Percentiles rank a stretch among this genome's conserved stretches.
These are phyloP conservation scores for Aspergillus spinulosporus DNA, from an alignment of 2,329 filamentous ascomycete species.

Conservation along the genomic window DNA sequence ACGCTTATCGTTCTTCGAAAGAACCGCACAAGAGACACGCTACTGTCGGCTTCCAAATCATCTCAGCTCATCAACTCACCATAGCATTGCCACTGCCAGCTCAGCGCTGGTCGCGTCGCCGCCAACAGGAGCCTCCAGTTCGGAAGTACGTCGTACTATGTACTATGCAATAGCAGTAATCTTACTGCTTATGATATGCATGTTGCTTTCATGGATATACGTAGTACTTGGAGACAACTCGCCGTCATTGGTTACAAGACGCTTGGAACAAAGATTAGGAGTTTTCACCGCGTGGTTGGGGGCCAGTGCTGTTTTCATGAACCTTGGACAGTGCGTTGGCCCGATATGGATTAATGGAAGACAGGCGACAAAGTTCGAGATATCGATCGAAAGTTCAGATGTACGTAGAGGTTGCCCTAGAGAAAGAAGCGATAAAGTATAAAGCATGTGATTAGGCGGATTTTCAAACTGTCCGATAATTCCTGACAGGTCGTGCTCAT, in stretches of 20 bases:
- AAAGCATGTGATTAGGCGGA: neutral
- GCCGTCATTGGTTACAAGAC: neutral
- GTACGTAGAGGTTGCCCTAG: neutral
- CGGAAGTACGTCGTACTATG: neutral
- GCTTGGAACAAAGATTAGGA: neutral
- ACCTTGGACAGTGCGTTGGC: neutral
- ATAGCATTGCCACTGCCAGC: neutral
- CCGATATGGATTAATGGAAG: neutral
- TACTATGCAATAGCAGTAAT: conserved; percentile 10
- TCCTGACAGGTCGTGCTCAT: neutral
- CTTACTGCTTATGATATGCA: conserved; percentile 10
- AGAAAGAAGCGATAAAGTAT: neutral
- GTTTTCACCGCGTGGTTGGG: neutral
- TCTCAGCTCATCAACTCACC: neutral
- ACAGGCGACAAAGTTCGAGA: neutral
- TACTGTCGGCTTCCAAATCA: neutral
- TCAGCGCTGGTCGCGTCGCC: neutral
- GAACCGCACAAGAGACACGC: neutral
- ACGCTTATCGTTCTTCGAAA: neutral
- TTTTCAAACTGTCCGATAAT: neutral
- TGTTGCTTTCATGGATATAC: neutral
- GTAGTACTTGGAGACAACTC: neutral
- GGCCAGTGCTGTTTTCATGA: neutral
- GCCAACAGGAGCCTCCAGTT: neutral
- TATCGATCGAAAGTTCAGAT: neutral